phyloP scores from a whole-genome alignment of 139 green algal species.

The Closterium sp. region DNA sequence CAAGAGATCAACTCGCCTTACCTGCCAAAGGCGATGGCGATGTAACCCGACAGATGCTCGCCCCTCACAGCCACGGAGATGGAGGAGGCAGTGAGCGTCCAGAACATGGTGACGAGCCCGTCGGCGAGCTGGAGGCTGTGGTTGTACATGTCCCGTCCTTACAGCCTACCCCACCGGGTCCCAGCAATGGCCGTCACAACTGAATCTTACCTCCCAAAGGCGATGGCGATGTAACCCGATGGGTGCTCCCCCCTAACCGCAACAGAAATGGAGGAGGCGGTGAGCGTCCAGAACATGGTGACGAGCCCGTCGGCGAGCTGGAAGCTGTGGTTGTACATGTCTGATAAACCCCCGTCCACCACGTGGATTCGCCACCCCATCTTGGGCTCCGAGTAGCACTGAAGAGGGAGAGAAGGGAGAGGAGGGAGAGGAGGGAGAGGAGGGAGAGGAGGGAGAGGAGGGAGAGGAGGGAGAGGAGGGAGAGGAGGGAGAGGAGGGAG shows the following conservation, averaged over 20 bases:
- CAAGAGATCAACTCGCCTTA: slow-evolving; percentile 35
- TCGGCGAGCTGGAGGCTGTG: too few species aligned
- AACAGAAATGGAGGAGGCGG: not conserved
- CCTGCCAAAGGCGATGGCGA: slow-evolving; percentile 32
- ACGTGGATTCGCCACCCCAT: slow-evolving; percentile 47
- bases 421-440: not conserved
- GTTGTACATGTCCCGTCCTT: too few species aligned
- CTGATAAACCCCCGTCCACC: slow-evolving; percentile 38
- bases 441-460: not conserved
- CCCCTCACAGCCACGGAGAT: slow-evolving; percentile 42
- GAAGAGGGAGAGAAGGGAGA: not conserved
- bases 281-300: slow-evolving; percentile 46
- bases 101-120: slow-evolving; percentile 46
- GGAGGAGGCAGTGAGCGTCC: slow-evolving; percentile 21
- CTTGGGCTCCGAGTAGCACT: slow-evolving; percentile 46
- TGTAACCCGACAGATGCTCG: slow-evolving; percentile 5
- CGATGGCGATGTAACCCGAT: slow-evolving; percentile 24
- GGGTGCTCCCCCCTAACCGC: slow-evolving; percentile 25
- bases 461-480: not conserved
- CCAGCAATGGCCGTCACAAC: slow-evolving; percentile 35
- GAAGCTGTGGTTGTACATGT: slow-evolving; percentile 42
- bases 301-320: slow-evolving; percentile 31
- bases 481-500: too few species aligned
- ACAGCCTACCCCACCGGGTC: slow-evolving; percentile 9
- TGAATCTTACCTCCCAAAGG: slow-evolving; percentile 31